A percentile compares a stretch with the other conserved stretches of the same genome.
These are phyloP conservation scores for Acaromyces ingoldii DNA, from an alignment of 1,284 basidiomycete species.

Conservation along the genomic window DNA sequence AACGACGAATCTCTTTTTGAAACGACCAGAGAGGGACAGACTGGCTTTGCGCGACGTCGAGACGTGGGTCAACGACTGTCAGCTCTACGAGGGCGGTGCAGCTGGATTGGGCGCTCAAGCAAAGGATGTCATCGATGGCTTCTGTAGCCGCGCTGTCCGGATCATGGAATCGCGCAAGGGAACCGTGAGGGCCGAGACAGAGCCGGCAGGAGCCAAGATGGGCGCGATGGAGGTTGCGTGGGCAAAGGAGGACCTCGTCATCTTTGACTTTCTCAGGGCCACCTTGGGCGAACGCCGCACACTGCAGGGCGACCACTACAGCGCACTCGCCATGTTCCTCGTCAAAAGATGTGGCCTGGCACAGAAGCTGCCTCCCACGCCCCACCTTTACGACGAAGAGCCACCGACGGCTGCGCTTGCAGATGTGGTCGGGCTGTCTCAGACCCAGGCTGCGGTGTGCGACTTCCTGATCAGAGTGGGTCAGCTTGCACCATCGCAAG, in stretches of 20 bases:
- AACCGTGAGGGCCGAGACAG: neutral
- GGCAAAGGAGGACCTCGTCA: neutral
- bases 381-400: too few species aligned
- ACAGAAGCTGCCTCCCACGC: too few species aligned
- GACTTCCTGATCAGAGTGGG: too few species aligned
- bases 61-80: neutral
- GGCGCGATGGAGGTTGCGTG: neutral
- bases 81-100: neutral
- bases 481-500: too few species aligned
- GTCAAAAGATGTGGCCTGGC: neutral
- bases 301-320: neutral
- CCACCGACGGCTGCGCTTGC: too few species aligned
- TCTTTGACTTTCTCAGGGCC: neutral
- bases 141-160: too few species aligned
- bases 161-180: neutral
- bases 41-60: neutral
- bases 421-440: too few species aligned
- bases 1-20: slow-evolving; percentile 61
- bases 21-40: slow-evolving; percentile 63
- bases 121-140: neutral
- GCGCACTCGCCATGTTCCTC: neutral
- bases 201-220: neutral
- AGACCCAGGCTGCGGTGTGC: too few species aligned
- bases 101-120: neutral
- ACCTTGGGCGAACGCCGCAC: neutral